Conservation (phyloP, 805 yeast species). For the Kluyveromyces dobzhanskii region DNA sequence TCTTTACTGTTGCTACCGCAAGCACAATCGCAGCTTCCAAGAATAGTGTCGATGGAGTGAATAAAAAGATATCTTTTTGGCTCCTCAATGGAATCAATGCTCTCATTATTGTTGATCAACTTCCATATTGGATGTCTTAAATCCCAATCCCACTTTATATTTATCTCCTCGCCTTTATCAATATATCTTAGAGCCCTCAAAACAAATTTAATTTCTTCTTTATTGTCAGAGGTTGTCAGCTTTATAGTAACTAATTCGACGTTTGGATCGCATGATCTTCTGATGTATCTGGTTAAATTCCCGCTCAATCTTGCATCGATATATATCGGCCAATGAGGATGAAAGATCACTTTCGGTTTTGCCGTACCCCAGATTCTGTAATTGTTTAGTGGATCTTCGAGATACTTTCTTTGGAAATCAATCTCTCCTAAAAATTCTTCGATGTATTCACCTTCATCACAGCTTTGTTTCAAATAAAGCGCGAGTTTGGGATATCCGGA, state of each 20-base stretch:
- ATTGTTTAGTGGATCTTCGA: constrained; percentile 61
- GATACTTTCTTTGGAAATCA: constrained; percentile 55
- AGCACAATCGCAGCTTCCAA: constrained; percentile 55
- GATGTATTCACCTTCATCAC: constrained; percentile 43
- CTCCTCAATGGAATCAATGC: constrained; percentile 47
- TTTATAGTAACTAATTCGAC: constrained; percentile 49
- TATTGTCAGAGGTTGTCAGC: constrained; percentile 19
- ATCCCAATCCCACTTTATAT: constrained; percentile 90
- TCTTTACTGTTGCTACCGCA: constrained; percentile 37
- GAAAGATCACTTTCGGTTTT: constrained; percentile 48
- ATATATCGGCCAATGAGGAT: constrained; percentile 52
- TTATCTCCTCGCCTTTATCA: constrained; percentile 58
- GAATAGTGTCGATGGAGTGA: constrained; percentile 52
- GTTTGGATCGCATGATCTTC: constrained; percentile 73
- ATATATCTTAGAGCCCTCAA: constrained; percentile 51
- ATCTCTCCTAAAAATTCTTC: constrained; percentile 68
- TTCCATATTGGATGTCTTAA: constrained; percentile 60
- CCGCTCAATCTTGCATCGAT: constrained; percentile 79
- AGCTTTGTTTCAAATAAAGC: constrained; percentile 35
- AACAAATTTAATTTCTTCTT: constrained; percentile 39
- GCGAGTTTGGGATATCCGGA: constrained; percentile 70
- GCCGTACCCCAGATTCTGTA: constrained; percentile 68
- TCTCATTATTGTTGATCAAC: constrained; percentile 33
- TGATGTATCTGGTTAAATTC: constrained; percentile 60
- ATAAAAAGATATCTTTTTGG: constrained; percentile 48